Evolutionary conservation across 306 rosid species (phyloP).

Genomic region (Coriaria nepalensis): DNA sequence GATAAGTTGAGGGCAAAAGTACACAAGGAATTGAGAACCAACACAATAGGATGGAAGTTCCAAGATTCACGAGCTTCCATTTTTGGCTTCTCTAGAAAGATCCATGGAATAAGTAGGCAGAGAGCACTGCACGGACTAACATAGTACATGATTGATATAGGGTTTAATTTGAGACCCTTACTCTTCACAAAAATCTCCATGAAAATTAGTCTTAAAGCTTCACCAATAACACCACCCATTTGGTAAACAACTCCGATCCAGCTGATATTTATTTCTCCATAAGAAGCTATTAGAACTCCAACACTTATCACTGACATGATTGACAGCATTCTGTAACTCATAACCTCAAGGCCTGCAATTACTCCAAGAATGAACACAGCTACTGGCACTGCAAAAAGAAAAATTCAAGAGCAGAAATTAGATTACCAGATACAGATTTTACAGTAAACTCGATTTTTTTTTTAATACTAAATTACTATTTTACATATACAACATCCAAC

Average conservation of each 20-base stretch:
- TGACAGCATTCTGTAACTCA: constrained; percentile 88
- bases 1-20: constrained; percentile 95
- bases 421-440: constrained; percentile 11
- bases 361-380: constrained; percentile 96
- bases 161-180: constrained; percentile 90
- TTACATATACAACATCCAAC: constrained; percentile 3
- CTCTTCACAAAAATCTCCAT: constrained; percentile 96
- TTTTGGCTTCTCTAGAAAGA: constrained; percentile 80
- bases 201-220: constrained; percentile 94
- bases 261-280: constrained; percentile 82
- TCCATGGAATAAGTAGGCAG: constrained; percentile 89
- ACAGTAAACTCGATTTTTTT: background rate
- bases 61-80: constrained; percentile 70
- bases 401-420: constrained; percentile 2
- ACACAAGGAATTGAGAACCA: constrained; percentile 77
- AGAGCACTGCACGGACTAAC: constrained; percentile 99
- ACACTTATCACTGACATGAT: constrained; percentile 96
- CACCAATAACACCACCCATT: constrained; percentile 98
- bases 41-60: constrained; percentile 75
- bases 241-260: constrained; percentile 98
- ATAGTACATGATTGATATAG: constrained; percentile 87
- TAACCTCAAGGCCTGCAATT: constrained; percentile 81
- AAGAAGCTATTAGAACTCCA: constrained; percentile 92
- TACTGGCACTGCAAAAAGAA: constrained; percentile 74
- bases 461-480: background rate